Evolutionary conservation across 768 basidiomycete genomes (phyloP).

Genomic region (Rickenella mellea): DNA sequence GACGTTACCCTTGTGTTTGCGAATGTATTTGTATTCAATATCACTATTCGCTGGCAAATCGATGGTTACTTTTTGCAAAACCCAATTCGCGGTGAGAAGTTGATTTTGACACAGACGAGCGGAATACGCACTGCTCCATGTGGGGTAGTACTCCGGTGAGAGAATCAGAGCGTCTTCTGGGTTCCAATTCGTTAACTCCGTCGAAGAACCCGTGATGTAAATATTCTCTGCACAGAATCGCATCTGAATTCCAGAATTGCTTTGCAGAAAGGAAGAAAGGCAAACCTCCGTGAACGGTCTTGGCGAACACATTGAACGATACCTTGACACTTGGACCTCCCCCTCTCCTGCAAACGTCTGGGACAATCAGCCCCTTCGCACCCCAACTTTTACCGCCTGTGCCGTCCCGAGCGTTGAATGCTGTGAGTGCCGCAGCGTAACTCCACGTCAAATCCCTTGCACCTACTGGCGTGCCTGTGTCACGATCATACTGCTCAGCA

Average conservation of each 20-base stretch:
- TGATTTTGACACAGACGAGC: slow-evolving; percentile 2
- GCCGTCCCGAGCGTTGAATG: slow-evolving; percentile 46
- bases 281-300: slow-evolving; percentile 48
- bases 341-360: slow-evolving; percentile 30
- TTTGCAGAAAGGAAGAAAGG: neutral
- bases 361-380: slow-evolving; percentile 44
- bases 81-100: slow-evolving; percentile 4
- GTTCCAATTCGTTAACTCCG: slow-evolving; percentile 51
- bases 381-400: slow-evolving; percentile 50
- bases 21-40: slow-evolving; percentile 68
- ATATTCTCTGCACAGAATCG: slow-evolving; percentile 44
- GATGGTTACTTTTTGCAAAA: slow-evolving; percentile 40
- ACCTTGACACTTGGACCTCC: slow-evolving; percentile 37
- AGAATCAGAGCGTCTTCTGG: slow-evolving; percentile 46
- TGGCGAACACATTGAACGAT: slow-evolving; percentile 55
- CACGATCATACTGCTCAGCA: slow-evolving; percentile 52
- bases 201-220: slow-evolving; percentile 53
- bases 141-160: slow-evolving; percentile 48
- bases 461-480: slow-evolving; percentile 42
- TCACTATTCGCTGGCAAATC: slow-evolving; percentile 44
- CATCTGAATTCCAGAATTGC: neutral
- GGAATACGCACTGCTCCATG: slow-evolving; percentile 51
- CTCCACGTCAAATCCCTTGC: slow-evolving; percentile 69
- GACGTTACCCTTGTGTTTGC: slow-evolving; percentile 38
- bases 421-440: slow-evolving; percentile 61